A percentile compares a stretch with the other conserved stretches of the same genome.
Evolutionary conservation across 805 yeast genomes (phyloP).

Genomic region (Metschnikowia chrysomelidarum): DNA sequence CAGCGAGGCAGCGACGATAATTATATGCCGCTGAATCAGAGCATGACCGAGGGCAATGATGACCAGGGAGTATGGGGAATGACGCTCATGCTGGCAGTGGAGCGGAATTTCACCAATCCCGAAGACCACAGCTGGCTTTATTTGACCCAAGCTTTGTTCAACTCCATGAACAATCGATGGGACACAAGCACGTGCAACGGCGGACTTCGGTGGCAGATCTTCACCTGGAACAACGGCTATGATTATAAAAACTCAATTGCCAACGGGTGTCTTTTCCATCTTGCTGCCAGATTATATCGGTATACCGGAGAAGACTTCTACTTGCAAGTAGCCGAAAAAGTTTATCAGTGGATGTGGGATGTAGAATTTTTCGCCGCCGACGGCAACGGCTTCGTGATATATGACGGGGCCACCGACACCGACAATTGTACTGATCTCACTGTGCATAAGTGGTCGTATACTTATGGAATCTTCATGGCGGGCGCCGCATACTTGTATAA

Average conservation of each 20-base stretch:
- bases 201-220: constrained; percentile 49
- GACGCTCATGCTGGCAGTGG: constrained; percentile 47
- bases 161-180: constrained; percentile 47
- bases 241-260: constrained; percentile 45
- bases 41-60: constrained; percentile 49
- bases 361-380: constrained; percentile 21
- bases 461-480: constrained; percentile 62
- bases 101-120: constrained; percentile 37
- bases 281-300: constrained; percentile 45
- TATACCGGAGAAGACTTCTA: constrained; percentile 41
- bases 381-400: constrained; percentile 34
- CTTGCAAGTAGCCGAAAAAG: constrained; percentile 41
- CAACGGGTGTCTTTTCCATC: constrained; percentile 44
- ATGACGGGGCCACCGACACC: constrained; percentile 53
- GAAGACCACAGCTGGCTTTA: constrained; percentile 38
- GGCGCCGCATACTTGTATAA: constrained; percentile 73
- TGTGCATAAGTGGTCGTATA: constrained; percentile 61
- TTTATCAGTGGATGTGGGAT: constrained; percentile 45
- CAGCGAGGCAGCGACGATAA: constrained; percentile 43
- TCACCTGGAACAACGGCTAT: constrained; percentile 48
- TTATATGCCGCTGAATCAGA: constrained; percentile 46
- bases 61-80: constrained; percentile 55
- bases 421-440: constrained; percentile 51
- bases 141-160: constrained; percentile 43
- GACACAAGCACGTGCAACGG: constrained; percentile 38